These are phyloP conservation scores for Dictyostelium citrinum DNA, from an alignment of 78 protist genomes.

Conservation along the genomic window DNA sequence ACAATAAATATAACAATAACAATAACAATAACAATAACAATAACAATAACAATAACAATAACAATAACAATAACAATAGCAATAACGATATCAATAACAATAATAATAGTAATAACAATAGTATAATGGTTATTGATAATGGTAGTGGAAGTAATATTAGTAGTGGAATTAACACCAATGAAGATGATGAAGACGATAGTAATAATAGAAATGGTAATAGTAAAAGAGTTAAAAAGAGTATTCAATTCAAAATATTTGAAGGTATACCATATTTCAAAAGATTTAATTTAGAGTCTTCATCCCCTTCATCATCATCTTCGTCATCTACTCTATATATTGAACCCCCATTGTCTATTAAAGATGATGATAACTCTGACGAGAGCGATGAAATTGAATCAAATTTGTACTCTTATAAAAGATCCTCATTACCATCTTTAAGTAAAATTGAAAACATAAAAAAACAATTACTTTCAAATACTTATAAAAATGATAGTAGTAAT, in stretches of 20 bases:
- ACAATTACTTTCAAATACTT: neutral
- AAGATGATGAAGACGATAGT: neutral
- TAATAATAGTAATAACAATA: neutral
- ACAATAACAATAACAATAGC: too few relatives aligned
- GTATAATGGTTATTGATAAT: neutral
- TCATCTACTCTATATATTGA: neutral
- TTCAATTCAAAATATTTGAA: conserved; percentile 23
- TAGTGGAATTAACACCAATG: neutral
- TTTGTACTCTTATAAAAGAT: neutral
- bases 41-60: too few relatives aligned
- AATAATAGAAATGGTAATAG: neutral
- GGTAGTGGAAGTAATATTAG: neutral
- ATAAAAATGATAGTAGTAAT: neutral
- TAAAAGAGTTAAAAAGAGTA: conserved; percentile 3
- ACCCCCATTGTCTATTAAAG: neutral
- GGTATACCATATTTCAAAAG: conserved; percentile 27
- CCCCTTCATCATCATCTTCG: neutral
- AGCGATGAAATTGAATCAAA: neutral
- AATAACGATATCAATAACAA: too few relatives aligned
- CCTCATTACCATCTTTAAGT: conserved; percentile 20
- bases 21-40: too few relatives aligned
- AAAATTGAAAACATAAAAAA: conserved; percentile 17
- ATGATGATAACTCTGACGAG: neutral
- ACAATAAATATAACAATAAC: too few relatives aligned
- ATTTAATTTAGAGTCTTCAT: neutral